phyloP scores from a whole-genome alignment of 1,284 basidiomycete genomes.

The Cryptococcus maquisensis region DNA sequence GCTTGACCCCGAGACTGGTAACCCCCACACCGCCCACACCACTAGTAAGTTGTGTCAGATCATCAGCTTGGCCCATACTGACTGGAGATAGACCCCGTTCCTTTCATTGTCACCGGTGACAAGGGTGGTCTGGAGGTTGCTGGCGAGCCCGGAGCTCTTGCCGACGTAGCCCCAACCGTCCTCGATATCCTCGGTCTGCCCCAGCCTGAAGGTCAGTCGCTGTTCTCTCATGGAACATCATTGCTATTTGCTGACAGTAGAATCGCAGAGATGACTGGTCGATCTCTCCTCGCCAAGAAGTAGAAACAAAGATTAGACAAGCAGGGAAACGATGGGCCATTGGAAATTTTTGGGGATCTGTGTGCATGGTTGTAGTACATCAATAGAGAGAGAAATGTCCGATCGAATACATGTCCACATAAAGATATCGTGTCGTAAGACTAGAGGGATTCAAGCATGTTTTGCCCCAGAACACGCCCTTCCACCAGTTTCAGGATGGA shows the following conservation, averaged over 20 bases:
- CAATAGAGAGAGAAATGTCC: too few species aligned
- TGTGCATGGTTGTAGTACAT: too few species aligned
- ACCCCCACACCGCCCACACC: constrained; percentile 60
- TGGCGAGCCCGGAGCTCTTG: constrained; percentile 63
- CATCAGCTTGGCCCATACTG: background rate
- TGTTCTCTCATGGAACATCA: background rate
- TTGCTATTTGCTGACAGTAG: background rate
- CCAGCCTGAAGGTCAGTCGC: constrained; percentile 35
- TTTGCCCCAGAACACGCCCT: too few species aligned
- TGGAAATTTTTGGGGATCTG: too few species aligned
- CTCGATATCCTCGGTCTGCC: constrained; percentile 63
- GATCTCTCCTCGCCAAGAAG: constrained; percentile 54
- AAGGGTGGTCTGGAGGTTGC: constrained; percentile 55
- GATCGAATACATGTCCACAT: too few species aligned
- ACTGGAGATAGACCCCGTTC: constrained; percentile 64
- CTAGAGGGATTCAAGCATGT: too few species aligned
- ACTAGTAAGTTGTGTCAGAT: constrained; percentile 34
- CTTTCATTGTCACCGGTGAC: constrained; percentile 68
- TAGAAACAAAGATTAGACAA: too few species aligned
- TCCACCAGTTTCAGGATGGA: too few species aligned
- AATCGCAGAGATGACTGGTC: constrained; percentile 57
- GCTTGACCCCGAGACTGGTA: constrained; percentile 74
- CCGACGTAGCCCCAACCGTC: constrained; percentile 82
- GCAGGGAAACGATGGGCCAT: too few species aligned
- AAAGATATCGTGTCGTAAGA: too few species aligned